phyloP scores from a whole-genome alignment of 2,329 filamentous ascomycete genomes.

The Apiospora saccharicola region DNA sequence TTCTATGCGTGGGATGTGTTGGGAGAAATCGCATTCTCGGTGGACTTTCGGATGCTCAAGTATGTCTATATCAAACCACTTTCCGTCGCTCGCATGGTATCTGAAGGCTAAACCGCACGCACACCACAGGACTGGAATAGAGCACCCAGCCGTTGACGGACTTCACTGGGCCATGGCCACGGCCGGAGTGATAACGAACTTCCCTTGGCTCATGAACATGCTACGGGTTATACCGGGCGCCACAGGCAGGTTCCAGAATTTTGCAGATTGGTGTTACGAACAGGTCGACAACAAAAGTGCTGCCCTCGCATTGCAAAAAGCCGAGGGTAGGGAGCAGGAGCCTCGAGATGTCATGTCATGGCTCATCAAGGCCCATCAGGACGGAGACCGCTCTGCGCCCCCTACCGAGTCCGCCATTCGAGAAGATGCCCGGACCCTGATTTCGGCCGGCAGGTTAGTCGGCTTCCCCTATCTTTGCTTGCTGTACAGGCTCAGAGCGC shows the following conservation, averaged over 20 bases:
- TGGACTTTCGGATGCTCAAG: conserved; percentile 21
- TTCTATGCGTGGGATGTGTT: conserved; percentile 27
- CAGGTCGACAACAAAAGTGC: neutral
- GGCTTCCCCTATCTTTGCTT: no score
- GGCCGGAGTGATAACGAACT: conserved; percentile 16
- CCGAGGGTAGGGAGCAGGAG: neutral
- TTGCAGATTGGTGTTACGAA: conserved; percentile 20
- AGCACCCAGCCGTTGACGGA: conserved; percentile 22
- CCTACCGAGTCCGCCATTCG: conserved; percentile 4
- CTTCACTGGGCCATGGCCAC: conserved; percentile 23
- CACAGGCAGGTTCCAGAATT: neutral
- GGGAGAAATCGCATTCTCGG: conserved; percentile 21
- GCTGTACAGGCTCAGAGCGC: no score
- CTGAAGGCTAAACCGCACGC: no score
- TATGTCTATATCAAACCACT: no score
- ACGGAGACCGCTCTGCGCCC: conserved; percentile 4
- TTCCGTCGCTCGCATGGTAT: no score
- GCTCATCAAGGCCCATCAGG: conserved; percentile 21
- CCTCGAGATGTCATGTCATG: conserved; percentile 25
- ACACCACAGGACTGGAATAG: neutral
- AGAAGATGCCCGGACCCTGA: conserved; percentile 30
- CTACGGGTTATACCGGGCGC: conserved; percentile 15
- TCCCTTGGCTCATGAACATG: conserved; percentile 25
- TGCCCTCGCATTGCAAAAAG: neutral
- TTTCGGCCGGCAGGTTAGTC: conserved; percentile 29